These are phyloP conservation scores for Pachysolen tannophilus DNA, from an alignment of 805 yeast genomes.

Conservation along the genomic window DNA sequence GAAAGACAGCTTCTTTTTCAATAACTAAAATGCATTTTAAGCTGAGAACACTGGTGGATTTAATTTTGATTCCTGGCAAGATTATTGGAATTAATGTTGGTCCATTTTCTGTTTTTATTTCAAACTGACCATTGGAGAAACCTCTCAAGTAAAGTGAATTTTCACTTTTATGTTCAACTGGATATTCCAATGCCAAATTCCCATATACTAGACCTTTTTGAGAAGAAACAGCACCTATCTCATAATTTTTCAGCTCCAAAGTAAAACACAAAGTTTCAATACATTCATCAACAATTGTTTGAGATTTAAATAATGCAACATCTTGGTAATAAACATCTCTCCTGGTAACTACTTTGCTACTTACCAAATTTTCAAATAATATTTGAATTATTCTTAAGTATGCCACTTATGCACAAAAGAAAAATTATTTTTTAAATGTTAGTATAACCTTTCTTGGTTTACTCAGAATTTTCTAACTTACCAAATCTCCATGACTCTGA, in stretches of 20 bases:
- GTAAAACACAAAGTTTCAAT: slow-evolving; percentile 30
- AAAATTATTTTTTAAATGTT: too few relatives aligned
- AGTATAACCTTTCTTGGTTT: too few relatives aligned
- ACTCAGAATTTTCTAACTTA: too few relatives aligned
- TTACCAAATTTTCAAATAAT: slow-evolving; percentile 2
- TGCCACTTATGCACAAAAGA: slow-evolving; percentile 4
- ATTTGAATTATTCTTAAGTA: slow-evolving; percentile 7
- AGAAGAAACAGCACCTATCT: slow-evolving; percentile 39
- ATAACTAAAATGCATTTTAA: slow-evolving; percentile 30
- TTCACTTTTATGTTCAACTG: slow-evolving; percentile 9
- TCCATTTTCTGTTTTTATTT: slow-evolving; percentile 9
- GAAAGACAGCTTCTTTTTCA: slow-evolving; percentile 37
- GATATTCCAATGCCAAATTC: slow-evolving; percentile 16
- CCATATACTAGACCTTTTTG: slow-evolving; percentile 51
- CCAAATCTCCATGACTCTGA: slow-evolving; percentile 5
- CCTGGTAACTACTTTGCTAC: slow-evolving; percentile 27
- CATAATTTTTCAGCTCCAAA: slow-evolving; percentile 27
- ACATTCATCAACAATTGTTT: slow-evolving; percentile 29
- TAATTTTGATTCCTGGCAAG: slow-evolving; percentile 13
- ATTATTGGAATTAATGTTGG: slow-evolving; percentile 34
- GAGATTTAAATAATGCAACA: slow-evolving; percentile 41
- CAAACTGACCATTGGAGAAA: neutral
- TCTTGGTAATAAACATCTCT: slow-evolving; percentile 56
- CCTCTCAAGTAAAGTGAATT: slow-evolving; percentile 10
- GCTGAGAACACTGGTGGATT: slow-evolving; percentile 12